Percentiles rank a stretch among this genome's conserved stretches.
phyloP scores from a whole-genome alignment of 225 moss, liverwort and hornwort species.

The Polytrichum formosum region DNA sequence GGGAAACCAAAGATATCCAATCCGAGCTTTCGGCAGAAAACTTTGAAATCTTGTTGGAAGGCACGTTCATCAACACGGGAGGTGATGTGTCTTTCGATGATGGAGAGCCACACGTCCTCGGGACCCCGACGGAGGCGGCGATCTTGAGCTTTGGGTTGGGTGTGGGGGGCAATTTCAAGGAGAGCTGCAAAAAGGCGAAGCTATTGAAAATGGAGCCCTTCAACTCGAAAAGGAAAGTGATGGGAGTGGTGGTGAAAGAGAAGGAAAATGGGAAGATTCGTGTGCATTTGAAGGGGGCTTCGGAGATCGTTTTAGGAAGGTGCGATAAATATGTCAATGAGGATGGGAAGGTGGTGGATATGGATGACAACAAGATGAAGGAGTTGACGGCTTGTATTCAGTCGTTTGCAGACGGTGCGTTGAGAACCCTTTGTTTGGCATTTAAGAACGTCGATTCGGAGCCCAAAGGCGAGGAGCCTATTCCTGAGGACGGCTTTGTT shows the following conservation, averaged over 20 bases:
- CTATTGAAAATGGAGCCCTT: slow-evolving; percentile 82
- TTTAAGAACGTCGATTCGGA: slow-evolving; percentile 46
- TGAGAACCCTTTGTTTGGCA: slow-evolving; percentile 78
- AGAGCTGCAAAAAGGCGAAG: slow-evolving; percentile 26
- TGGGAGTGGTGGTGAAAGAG: slow-evolving; percentile 67
- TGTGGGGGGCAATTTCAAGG: slow-evolving; percentile 60
- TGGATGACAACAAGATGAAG: slow-evolving; percentile 48
- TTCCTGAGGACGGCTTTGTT: slow-evolving; percentile 62
- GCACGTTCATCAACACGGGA: slow-evolving; percentile 55
- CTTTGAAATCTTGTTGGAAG: slow-evolving; percentile 46
- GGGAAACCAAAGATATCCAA: slow-evolving; percentile 38
- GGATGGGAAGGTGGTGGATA: slow-evolving; percentile 46
- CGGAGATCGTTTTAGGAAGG: slow-evolving; percentile 71
- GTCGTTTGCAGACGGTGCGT: slow-evolving; percentile 63
- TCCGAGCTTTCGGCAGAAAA: slow-evolving; percentile 27
- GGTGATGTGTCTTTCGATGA: slow-evolving; percentile 68
- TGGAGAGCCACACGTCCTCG: slow-evolving; percentile 48
- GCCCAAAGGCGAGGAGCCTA: slow-evolving; percentile 36
- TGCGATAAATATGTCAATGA: slow-evolving; percentile 56
- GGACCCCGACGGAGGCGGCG: slow-evolving; percentile 88
- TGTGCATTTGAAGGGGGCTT: slow-evolving; percentile 92
- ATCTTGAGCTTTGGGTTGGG: slow-evolving; percentile 61
- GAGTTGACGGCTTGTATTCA: slow-evolving; percentile 42
- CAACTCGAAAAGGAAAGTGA: slow-evolving; percentile 69
- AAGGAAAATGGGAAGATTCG: slow-evolving; percentile 34